Base-by-base conservation (phyloP, 1,284 basidiomycete species). In the Crucibulum cyathiforme region DNA sequence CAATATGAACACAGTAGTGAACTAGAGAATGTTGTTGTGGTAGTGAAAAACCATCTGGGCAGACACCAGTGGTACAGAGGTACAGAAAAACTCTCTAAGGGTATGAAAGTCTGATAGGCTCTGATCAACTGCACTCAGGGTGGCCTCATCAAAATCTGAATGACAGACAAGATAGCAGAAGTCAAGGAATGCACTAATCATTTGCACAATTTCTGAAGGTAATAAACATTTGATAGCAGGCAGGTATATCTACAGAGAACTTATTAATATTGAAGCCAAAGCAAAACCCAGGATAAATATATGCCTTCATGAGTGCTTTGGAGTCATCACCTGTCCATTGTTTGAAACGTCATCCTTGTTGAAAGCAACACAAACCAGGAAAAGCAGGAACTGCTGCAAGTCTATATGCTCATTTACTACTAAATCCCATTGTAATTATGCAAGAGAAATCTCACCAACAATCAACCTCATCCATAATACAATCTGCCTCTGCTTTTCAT, bases 141-240 rank as follows among this genome's bases (percentile, higher is more conserved):
- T 63, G 1, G 53, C 50, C 2, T 61, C 58, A 15, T 59, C 59
- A 8, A 72, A 65, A 1, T 56, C 56, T 7, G 67, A 56, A 6
- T 62, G 64, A 0, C 70, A 68, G 8, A 67, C 67, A 9, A 75
- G 58, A 56, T 78, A 80, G 54, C 68, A 73, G 36, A 71, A 72
- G 15, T 76, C 70, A 0, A 72, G 53, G 51, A 76, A 70, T 0
- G 69, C 59, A 4, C 51, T 34, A 5, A 75, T 15, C 2, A 64
- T 59, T 13, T 53, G 31, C 7, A 70, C 62, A 41, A 72, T 67
- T 7, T 58, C 34, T 7, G 48, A 5, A 8, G 65, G 68, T 5
- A 72, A 60, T 58, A 61, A 59, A 0, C 67, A 69, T 3, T 35
- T 48, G 41, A 70, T 67, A 1, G 71, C 71, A 0, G 71, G 61